These are phyloP conservation scores for Aureobasidium sp. DNA, from an alignment of 2,329 filamentous ascomycete species.

Conservation along the genomic window DNA sequence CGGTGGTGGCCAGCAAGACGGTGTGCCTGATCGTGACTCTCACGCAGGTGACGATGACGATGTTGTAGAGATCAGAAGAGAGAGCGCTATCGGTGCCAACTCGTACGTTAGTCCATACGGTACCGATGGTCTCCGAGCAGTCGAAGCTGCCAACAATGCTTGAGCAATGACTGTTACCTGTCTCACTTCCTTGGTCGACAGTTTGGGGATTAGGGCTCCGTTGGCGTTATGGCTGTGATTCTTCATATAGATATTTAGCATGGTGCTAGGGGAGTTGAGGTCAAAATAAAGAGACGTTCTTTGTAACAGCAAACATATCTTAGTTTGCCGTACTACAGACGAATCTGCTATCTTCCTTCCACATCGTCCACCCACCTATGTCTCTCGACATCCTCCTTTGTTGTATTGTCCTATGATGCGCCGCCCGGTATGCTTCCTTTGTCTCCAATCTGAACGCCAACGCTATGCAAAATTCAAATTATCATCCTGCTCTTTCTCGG, in stretches of 20 bases:
- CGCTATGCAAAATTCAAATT: conserved; percentile 8
- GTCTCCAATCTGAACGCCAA: not conserved
- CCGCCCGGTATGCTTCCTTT: not conserved
- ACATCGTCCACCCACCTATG: not conserved
- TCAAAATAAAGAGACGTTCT: not conserved
- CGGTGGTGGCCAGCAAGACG: not conserved
- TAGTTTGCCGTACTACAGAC: not conserved
- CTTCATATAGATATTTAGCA: not conserved
- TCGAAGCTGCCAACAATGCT: conserved; percentile 19
- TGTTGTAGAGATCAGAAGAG: conserved; percentile 8
- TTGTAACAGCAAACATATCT: not conserved
- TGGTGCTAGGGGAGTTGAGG: not conserved
- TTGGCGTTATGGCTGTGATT: not conserved
- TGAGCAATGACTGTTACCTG: not conserved
- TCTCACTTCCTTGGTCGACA: too few relatives aligned
- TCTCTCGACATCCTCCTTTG: not conserved
- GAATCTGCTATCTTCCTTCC: not conserved
- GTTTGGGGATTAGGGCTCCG: not conserved
- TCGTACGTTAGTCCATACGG: conserved; percentile 20
- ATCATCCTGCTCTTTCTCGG: not conserved
- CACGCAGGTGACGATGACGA: conserved; percentile 1
- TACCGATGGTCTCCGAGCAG: conserved; percentile 21
- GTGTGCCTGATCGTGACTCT: not conserved
- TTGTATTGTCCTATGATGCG: not conserved
- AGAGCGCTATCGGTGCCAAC: conserved; percentile 11